phyloP scores from a whole-genome alignment of 176 grass and related monocot species.

The Triticum timopheevii region DNA sequence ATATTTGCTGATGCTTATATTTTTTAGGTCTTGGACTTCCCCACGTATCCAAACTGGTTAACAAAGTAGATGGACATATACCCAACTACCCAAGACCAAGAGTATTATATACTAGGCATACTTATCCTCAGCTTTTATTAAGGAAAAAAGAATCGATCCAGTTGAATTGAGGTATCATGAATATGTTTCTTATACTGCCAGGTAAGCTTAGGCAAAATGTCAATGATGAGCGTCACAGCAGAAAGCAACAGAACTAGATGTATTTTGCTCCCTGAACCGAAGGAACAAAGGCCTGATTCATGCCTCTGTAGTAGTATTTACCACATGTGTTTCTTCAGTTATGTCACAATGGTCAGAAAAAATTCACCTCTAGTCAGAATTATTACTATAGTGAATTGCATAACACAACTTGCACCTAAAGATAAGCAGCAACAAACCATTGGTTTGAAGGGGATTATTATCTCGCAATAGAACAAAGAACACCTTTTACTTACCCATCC shows the following conservation, averaged over 20 bases:
- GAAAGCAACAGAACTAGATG: constrained; percentile 17
- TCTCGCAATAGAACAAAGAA: background rate
- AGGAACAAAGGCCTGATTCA: background rate
- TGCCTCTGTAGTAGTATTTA: background rate
- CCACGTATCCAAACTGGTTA: constrained; percentile 14
- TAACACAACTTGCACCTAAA: background rate
- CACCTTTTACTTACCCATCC: background rate
- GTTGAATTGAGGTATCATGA: constrained; percentile 31
- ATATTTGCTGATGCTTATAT: background rate
- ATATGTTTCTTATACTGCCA: constrained; percentile 31
- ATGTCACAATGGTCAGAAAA: constrained; percentile 2
- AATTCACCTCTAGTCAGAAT: constrained; percentile 13
- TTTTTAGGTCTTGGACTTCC: background rate
- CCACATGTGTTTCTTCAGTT: constrained; percentile 4
- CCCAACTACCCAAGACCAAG: background rate
- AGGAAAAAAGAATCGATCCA: constrained; percentile 19
- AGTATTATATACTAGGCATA: constrained; percentile 3
- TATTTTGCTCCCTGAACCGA: background rate
- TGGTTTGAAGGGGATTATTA: background rate
- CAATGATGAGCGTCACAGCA: constrained; percentile 22
- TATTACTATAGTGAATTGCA: constrained; percentile 12
- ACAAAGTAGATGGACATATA: constrained; percentile 18
- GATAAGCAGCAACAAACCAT: background rate
- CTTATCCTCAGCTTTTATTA: constrained; percentile 21
- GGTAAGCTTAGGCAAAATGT: constrained; percentile 23